Base-by-base conservation (phyloP, 176 grass and related monocot species). In the Eleusine indica region DNA sequence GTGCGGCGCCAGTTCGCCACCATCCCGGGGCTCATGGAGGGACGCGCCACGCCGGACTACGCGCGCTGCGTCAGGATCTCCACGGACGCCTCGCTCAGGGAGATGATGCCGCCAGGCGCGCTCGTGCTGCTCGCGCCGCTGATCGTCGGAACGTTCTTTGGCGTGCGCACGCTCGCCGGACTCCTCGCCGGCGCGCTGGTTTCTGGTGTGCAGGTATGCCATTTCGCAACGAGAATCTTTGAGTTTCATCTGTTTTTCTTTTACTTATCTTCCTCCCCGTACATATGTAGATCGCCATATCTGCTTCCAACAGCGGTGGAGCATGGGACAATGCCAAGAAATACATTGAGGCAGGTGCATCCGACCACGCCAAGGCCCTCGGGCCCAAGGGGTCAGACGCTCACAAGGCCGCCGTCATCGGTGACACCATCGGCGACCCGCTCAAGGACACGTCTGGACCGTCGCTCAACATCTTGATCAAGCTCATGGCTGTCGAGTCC, bases 241-340 rank as follows among this genome's bases (percentile, higher is more conserved):
- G 38, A 21, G 18, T 70, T 43, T 51, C 18, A 9, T 40, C 22
- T 14, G 1, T 1, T 22, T 3, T 28, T 51, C 8, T 51, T 16
- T 52, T 49, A 13, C 9, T 9, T 49, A 4, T 3, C 19, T 11
- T 52, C 41, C 22, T 16, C 60, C 14, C 29, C 8, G 11, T 12
- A 47, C 16, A 21, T 21, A 5, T 49, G 77, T 54, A 94, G 92
- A 87, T 91, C 57, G 90, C 93, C 40, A 95, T 95, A 62, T 95
- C 93, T 67, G 93, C 93, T 78, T 95, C 93, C 2, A 92, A 95
- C 72, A 95, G 90, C 7, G 93, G 93, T 22, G 93, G 93, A 82
- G 93, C 93, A 29, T 95, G 93, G 93, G 93, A 95, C 67, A 95
- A 95, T 66, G 93, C 93, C 62, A 95, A 95, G 83, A 95, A 95